Conservation (phyloP, 2,329 filamentous ascomycete genomes). For the Neonectria faginata region DNA sequence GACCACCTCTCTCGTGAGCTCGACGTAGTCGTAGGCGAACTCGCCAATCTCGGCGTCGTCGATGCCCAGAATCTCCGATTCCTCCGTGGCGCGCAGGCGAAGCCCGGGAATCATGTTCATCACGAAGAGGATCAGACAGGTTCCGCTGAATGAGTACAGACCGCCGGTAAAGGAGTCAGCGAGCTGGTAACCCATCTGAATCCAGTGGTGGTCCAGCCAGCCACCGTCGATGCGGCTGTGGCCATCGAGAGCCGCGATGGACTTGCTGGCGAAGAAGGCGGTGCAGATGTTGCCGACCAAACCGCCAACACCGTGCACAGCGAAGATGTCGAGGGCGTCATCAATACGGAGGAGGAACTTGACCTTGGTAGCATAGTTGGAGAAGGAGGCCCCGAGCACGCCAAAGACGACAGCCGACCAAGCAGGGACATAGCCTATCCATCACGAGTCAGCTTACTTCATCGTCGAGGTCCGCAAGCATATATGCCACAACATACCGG, state of each 20-base stretch:
- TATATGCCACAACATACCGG: slow-evolving; percentile 61
- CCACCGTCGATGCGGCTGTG: slow-evolving; percentile 75
- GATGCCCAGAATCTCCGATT: slow-evolving; percentile 86
- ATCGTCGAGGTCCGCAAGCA: not conserved
- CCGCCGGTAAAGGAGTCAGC: slow-evolving; percentile 83
- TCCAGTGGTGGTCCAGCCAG: slow-evolving; percentile 86
- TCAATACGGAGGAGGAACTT: slow-evolving; percentile 86
- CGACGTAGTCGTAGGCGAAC: slow-evolving; percentile 95
- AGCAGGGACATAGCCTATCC: slow-evolving; percentile 76
- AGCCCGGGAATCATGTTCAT: slow-evolving; percentile 84
- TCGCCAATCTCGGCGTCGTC: slow-evolving; percentile 93
- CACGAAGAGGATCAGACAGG: slow-evolving; percentile 81
- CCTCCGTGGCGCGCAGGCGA: slow-evolving; percentile 77
- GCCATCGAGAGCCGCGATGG: slow-evolving; percentile 85
- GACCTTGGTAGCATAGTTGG: slow-evolving; percentile 92
- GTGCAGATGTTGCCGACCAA: slow-evolving; percentile 83
- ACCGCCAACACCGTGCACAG: slow-evolving; percentile 83
- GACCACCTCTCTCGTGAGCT: slow-evolving; percentile 73
- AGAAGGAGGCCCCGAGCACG: slow-evolving; percentile 78
- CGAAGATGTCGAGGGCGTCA: slow-evolving; percentile 90
- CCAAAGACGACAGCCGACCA: slow-evolving; percentile 88
- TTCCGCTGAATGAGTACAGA: slow-evolving; percentile 81
- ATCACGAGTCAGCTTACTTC: slow-evolving; percentile 29
- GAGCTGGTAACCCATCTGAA: slow-evolving; percentile 85
- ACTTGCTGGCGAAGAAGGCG: slow-evolving; percentile 85